Conservation (phyloP, 176 grass and related monocot genomes). For the Cenchrus fungigraminus region DNA sequence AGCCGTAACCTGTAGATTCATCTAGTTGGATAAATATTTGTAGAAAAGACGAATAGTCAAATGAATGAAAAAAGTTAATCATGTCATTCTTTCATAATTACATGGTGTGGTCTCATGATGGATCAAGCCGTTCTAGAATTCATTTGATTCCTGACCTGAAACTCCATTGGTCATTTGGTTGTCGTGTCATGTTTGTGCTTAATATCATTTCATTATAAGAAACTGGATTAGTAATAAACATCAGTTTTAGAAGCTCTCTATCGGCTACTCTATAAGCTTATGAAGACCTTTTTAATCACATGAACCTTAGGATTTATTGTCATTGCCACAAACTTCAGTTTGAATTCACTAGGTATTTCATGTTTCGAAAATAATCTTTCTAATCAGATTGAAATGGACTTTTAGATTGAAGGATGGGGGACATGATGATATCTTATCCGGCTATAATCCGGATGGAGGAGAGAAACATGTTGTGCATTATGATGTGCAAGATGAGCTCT, state of each 20-base stretch:
- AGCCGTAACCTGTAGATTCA: too few species aligned
- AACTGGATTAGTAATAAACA: neutral
- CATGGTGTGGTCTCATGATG: neutral
- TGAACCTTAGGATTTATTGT: neutral
- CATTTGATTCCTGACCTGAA: too few species aligned
- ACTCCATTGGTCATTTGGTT: neutral
- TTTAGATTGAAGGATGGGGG: neutral
- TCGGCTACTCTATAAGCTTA: neutral
- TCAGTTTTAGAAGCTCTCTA: neutral
- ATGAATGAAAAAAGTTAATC: neutral
- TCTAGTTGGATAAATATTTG: too few species aligned
- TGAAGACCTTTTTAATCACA: neutral
- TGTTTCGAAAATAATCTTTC: neutral
- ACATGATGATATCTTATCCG: neutral
- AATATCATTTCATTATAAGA: too few species aligned
- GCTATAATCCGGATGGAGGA: neutral
- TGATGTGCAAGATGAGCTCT: neutral
- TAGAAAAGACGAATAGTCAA: too few species aligned
- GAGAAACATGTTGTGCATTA: neutral
- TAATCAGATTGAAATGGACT: neutral
- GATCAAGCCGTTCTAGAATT: neutral
- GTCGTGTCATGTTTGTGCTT: neutral
- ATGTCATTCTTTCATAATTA: neutral
- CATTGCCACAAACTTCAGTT: neutral
- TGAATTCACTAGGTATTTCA: neutral